Percentiles rank a stretch among this genome's conserved stretches.
Evolutionary conservation across 1,284 basidiomycete species (phyloP).

Genomic region (Leccinum ponderosum): DNA sequence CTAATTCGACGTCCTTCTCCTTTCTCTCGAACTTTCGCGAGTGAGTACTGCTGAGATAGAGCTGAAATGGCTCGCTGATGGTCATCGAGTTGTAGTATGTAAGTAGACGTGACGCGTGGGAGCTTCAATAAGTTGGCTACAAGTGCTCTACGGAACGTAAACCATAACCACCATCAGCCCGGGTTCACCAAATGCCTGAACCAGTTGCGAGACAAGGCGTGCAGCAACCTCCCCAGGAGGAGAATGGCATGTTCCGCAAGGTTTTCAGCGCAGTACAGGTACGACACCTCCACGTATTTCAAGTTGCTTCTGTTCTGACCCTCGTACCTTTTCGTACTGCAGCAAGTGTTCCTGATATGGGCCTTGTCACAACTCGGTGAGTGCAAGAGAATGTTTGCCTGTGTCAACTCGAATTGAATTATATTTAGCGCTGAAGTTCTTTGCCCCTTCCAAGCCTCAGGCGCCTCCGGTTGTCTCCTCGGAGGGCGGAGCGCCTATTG

Average conservation of each 20-base stretch:
- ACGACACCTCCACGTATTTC: conserved; percentile 9
- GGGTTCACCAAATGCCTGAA: conserved; percentile 25
- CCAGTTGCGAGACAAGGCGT: conserved; percentile 20
- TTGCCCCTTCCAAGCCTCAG: conserved; percentile 35
- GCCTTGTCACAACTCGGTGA: conserved; percentile 62
- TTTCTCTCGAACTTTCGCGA: conserved; percentile 20
- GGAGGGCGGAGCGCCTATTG: conserved; percentile 28
- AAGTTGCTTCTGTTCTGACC: neutral
- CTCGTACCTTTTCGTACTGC: conserved; percentile 1
- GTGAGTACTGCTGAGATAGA: conserved; percentile 47
- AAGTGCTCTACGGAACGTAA: neutral
- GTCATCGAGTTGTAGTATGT: conserved; percentile 37
- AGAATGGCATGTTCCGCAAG: conserved; percentile 26
- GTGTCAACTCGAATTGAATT: neutral
- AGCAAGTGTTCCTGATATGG: conserved; percentile 71
- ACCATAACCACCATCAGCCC: conserved; percentile 6
- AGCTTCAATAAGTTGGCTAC: conserved; percentile 9
- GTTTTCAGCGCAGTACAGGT: conserved; percentile 25
- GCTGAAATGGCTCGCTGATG: conserved; percentile 59
- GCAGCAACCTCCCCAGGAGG: conserved; percentile 17
- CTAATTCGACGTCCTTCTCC: neutral
- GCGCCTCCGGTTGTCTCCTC: conserved; percentile 23
- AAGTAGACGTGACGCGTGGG: conserved; percentile 24
- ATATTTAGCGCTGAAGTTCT: conserved; percentile 45
- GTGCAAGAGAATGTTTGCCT: conserved; percentile 20